Conservation (phyloP, 2,329 filamentous ascomycete species). For the Claviceps arundinis region DNA sequence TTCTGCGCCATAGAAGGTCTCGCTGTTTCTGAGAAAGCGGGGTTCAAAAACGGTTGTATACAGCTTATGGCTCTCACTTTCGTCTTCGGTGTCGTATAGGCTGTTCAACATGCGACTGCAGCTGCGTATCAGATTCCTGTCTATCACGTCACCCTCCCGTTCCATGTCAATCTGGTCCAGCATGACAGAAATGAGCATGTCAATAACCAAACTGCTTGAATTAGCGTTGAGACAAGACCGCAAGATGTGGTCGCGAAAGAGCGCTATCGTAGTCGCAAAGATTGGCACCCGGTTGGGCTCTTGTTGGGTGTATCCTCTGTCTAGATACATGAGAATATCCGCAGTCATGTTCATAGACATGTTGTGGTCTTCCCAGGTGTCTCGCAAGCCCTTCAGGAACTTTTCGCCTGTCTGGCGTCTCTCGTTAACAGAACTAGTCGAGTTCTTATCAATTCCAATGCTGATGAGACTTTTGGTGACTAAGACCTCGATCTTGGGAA, state of each 20-base stretch:
- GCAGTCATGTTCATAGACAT: constrained; percentile 93
- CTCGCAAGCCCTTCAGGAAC: constrained; percentile 63
- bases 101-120: constrained; percentile 83
- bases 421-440: constrained; percentile 59
- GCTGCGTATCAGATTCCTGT: constrained; percentile 67
- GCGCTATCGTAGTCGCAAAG: constrained; percentile 69
- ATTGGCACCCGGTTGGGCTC: constrained; percentile 63
- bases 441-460: constrained; percentile 41
- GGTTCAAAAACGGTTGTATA: constrained; percentile 77
- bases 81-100: constrained; percentile 69
- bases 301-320: constrained; percentile 60
- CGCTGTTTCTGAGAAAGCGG: constrained; percentile 58
- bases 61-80: constrained; percentile 65
- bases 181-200: constrained; percentile 68
- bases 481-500: constrained; percentile 54
- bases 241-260: constrained; percentile 81
- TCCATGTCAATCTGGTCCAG: constrained; percentile 90
- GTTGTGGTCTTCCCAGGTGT: constrained; percentile 80
- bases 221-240: constrained; percentile 39
- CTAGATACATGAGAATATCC: constrained; percentile 95
- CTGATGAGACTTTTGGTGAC: constrained; percentile 55
- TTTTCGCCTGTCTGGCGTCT: constrained; percentile 67
- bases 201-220: constrained; percentile 44
- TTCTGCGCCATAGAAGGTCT: constrained; percentile 62
- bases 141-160: constrained; percentile 76